These are phyloP conservation scores for Alternaria sp. DNA, from an alignment of 2,329 filamentous ascomycete species.

Conservation along the genomic window DNA sequence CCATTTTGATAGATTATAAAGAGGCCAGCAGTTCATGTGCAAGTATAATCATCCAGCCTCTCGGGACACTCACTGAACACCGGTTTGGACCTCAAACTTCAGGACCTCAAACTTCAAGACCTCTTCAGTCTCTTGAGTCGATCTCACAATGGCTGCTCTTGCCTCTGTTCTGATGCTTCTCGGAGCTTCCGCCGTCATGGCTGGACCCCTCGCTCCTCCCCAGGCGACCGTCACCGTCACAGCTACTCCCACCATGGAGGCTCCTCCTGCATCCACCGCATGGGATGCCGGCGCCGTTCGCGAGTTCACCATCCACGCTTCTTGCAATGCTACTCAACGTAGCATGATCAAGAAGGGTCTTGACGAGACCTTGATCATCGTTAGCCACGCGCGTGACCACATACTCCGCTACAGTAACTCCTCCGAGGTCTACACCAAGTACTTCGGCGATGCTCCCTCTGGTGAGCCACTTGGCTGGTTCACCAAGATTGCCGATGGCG, in stretches of 20 bases:
- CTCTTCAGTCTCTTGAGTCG: constrained; percentile 8
- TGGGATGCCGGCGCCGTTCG: constrained; percentile 53
- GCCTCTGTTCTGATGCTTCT: constrained; percentile 36
- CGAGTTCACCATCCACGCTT: constrained; percentile 65
- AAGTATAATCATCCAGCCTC: constrained; percentile 33
- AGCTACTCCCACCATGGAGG: constrained; percentile 24
- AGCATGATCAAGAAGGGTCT: constrained; percentile 65
- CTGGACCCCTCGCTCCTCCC: constrained; percentile 38
- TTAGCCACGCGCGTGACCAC: constrained; percentile 69
- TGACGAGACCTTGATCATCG: constrained; percentile 66
- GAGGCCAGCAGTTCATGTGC: constrained; percentile 20
- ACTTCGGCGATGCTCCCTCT: constrained; percentile 69
- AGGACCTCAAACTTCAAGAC: constrained; percentile 14
- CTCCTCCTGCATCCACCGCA: constrained; percentile 24
- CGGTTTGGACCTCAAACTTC: constrained; percentile 26
- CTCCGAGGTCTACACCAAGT: constrained; percentile 69
- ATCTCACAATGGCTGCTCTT: constrained; percentile 35
- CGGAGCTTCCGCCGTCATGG: constrained; percentile 39
- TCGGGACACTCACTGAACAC: constrained; percentile 29
- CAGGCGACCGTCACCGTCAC: constrained; percentile 38
- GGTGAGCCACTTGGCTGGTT: constrained; percentile 69
- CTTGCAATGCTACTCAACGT: constrained; percentile 70
- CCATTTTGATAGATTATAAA: constrained; percentile 31
- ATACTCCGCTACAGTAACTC: constrained; percentile 65
- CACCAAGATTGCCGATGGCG: constrained; percentile 66